Percentiles rank a stretch among this genome's conserved stretches.
Evolutionary conservation across 345 rosid species (phyloP).

Genomic region (Populus simonii): DNA sequence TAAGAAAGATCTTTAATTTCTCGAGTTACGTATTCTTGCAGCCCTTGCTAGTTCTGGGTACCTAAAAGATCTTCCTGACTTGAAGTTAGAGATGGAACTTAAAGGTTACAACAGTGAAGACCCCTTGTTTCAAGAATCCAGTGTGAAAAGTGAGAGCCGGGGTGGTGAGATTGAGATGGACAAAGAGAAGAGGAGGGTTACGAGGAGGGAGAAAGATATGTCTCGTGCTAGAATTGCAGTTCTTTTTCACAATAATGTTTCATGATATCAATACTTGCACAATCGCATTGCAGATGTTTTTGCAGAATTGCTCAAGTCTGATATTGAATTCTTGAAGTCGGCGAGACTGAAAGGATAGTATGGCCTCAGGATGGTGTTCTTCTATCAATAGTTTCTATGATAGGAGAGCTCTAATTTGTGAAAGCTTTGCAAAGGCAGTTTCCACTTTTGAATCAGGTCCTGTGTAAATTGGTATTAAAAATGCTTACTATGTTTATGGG

Average conservation of each 20-base stretch:
- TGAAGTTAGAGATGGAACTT: no score
- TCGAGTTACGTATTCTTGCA: no score
- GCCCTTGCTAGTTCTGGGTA: no score
- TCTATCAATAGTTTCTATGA: background rate
- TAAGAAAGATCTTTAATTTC: no score
- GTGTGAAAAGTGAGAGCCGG: no score
- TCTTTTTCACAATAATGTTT: background rate
- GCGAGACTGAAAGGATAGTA: background rate
- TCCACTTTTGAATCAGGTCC: background rate
- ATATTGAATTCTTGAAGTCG: background rate
- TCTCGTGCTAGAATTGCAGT: constrained; percentile 1
- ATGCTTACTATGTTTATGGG: constrained; percentile 3
- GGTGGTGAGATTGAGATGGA: background rate
- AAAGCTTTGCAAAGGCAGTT: background rate
- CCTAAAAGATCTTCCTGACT: no score
- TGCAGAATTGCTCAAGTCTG: background rate
- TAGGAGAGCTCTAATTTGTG: background rate
- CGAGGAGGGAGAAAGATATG: background rate
- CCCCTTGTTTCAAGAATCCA: no score
- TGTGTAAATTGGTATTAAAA: background rate
- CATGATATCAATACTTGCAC: background rate
- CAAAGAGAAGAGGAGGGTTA: background rate
- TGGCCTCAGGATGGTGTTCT: background rate
- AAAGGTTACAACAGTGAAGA: no score
- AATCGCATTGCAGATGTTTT: background rate